Percentiles rank a stretch among this genome's conserved stretches.
Evolutionary conservation across 768 basidiomycete genomes (phyloP).

Genomic region (Serendipita sp.): DNA sequence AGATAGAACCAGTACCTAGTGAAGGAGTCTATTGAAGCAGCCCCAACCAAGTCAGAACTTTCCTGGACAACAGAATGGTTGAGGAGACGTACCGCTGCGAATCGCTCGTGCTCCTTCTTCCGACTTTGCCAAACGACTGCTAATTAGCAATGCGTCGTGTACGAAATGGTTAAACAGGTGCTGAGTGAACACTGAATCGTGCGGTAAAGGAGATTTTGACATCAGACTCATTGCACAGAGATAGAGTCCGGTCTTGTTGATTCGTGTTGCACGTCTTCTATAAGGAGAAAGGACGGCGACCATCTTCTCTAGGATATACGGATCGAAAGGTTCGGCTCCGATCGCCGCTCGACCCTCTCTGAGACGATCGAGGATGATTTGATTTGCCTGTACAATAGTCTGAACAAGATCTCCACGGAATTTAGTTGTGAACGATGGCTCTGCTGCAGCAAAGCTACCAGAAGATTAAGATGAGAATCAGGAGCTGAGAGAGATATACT

Average conservation of each 20-base stretch:
- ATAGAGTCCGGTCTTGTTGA: conserved; percentile 12
- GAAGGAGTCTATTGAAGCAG: not conserved
- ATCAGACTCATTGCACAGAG: conserved; percentile 14
- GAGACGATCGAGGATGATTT: conserved; percentile 15
- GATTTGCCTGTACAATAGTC: conserved; percentile 13
- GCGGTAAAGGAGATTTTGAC: conserved; percentile 15
- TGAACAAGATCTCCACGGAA: conserved; percentile 12
- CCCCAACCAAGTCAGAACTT: not conserved
- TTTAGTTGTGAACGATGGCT: conserved; percentile 12
- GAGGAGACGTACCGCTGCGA: conserved; percentile 12
- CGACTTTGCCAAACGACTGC: conserved; percentile 12
- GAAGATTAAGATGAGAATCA: not conserved
- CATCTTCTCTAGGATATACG: conserved; percentile 13
- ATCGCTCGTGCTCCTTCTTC: conserved; percentile 13
- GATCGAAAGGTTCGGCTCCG: conserved; percentile 12
- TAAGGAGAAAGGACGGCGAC: conserved; percentile 13
- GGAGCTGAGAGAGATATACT: not conserved
- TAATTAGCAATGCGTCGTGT: conserved; percentile 14
- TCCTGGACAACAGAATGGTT: not conserved
- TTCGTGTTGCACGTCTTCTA: conserved; percentile 11
- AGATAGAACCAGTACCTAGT: conserved; percentile 12
- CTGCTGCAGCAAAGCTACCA: conserved; percentile 16
- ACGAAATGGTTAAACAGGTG: conserved; percentile 9
- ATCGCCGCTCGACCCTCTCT: conserved; percentile 12
- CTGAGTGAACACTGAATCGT: conserved; percentile 6